These are phyloP conservation scores for Cynara cardunculus DNA, from an alignment of 129 eudicot species.

Conservation along the genomic window DNA sequence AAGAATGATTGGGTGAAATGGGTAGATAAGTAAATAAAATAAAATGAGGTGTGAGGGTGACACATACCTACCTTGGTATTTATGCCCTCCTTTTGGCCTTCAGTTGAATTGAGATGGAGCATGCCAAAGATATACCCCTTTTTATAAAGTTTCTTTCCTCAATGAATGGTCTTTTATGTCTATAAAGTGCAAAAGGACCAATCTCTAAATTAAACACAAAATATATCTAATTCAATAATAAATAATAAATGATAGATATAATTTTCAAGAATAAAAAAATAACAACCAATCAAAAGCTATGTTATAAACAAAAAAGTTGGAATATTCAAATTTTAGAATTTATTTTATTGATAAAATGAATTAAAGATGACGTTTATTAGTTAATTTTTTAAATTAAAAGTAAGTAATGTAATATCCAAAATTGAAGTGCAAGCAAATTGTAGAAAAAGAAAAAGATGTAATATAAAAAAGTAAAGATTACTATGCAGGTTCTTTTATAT, in stretches of 20 bases:
- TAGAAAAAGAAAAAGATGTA: too few relatives aligned
- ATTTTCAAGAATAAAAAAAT: neutral
- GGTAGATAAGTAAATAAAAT: too few relatives aligned
- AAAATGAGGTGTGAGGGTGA: neutral
- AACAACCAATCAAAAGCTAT: neutral
- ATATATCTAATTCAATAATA: too few relatives aligned
- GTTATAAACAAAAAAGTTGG: neutral
- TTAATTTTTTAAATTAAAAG: neutral
- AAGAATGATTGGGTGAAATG: too few relatives aligned
- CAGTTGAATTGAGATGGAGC: slow-evolving; percentile 14
- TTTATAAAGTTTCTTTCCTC: slow-evolving; percentile 19
- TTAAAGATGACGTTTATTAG: neutral
- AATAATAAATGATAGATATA: neutral
- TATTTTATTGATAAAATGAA: neutral
- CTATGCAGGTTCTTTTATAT: too few relatives aligned
- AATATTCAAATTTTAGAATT: neutral
- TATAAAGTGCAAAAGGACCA: slow-evolving; percentile 17
- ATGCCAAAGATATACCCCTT: slow-evolving; percentile 5
- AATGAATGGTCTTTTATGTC: neutral
- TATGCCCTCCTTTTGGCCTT: neutral
- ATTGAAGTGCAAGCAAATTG: neutral
- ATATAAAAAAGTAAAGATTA: too few relatives aligned
- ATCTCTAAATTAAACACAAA: neutral
- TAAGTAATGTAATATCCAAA: too few relatives aligned
- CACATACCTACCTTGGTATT: neutral